These are phyloP conservation scores for Pichia sp. DNA, from an alignment of 1,139 yeast genomes.

Conservation along the genomic window DNA sequence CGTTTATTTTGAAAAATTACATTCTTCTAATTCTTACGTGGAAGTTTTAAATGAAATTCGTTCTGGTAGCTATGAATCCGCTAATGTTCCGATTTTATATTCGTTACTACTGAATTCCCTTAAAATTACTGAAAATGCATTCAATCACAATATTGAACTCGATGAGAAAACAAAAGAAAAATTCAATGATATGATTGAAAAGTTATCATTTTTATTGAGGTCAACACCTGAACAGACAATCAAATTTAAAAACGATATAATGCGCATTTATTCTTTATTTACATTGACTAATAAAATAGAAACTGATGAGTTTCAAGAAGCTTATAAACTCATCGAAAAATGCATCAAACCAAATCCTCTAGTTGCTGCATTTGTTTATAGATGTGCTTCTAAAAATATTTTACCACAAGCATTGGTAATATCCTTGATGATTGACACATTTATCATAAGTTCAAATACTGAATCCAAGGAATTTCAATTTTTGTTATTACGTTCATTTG, in stretches of 20 bases:
- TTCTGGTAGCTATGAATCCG: slow-evolving; percentile 17
- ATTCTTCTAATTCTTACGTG: slow-evolving; percentile 19
- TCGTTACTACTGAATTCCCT: slow-evolving; percentile 18
- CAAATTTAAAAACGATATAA: slow-evolving; percentile 12
- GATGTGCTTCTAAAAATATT: slow-evolving; percentile 13
- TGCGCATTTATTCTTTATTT: slow-evolving; percentile 11
- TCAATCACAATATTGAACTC: neutral
- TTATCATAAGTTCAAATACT: slow-evolving; percentile 6
- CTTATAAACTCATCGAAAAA: neutral
- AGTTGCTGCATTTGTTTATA: slow-evolving; percentile 15
- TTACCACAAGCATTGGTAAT: slow-evolving; percentile 16
- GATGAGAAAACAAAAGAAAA: neutral
- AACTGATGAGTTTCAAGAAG: neutral
- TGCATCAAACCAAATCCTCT: slow-evolving; percentile 17
- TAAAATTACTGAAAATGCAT: slow-evolving; percentile 14
- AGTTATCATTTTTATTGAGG: slow-evolving; percentile 7
- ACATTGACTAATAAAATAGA: neutral
- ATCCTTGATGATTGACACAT: slow-evolving; percentile 16
- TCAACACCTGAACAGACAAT: slow-evolving; percentile 8
- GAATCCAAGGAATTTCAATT: slow-evolving; percentile 19
- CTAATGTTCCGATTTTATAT: slow-evolving; percentile 19
- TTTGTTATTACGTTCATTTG: slow-evolving; percentile 22
- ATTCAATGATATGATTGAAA: slow-evolving; percentile 5
- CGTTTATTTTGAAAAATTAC: slow-evolving; percentile 19
- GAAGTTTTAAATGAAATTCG: slow-evolving; percentile 24